Percentiles rank a stretch among this genome's conserved stretches.
These are phyloP conservation scores for Hemisphaericaspora lyxosophila DNA, from an alignment of 1,139 yeast genomes.

Conservation along the genomic window DNA sequence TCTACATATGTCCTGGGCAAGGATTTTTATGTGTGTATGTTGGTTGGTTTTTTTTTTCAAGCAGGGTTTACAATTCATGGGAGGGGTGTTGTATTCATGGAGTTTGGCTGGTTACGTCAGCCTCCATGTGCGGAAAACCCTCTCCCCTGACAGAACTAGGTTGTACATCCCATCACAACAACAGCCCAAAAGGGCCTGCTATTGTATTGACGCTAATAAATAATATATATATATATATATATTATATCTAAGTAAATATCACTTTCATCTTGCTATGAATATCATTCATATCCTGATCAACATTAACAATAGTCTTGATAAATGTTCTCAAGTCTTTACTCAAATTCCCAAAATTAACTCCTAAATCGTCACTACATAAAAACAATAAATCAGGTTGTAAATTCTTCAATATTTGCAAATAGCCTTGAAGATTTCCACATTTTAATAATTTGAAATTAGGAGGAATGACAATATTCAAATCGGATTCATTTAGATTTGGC, in stretches of 20 bases:
- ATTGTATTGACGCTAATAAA: too few species aligned
- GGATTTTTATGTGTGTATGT: too few species aligned
- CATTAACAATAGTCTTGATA: conserved; percentile 37
- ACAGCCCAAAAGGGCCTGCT: too few species aligned
- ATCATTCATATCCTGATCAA: conserved; percentile 35
- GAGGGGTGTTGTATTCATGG: too few species aligned
- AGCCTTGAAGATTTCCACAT: conserved; percentile 45
- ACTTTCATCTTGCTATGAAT: conserved; percentile 28
- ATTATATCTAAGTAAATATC: conserved; percentile 19
- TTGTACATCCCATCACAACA: too few species aligned
- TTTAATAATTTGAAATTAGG: conserved; percentile 43
- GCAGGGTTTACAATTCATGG: too few species aligned
- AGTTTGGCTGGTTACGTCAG: too few species aligned
- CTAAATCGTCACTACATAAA: conserved; percentile 47
- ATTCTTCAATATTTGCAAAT: conserved; percentile 41
- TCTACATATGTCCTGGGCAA: too few species aligned
- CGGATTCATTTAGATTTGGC: conserved; percentile 45
- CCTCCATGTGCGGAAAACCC: too few species aligned
- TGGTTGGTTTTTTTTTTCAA: too few species aligned
- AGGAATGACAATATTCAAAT: conserved; percentile 31
- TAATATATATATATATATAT: too few species aligned
- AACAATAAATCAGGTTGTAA: conserved; percentile 44
- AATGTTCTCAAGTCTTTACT: conserved; percentile 43
- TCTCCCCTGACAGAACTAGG: too few species aligned
- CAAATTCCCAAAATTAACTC: conserved; percentile 26